Conservation (phyloP, 331 rosid species). For the Arachis monticola region DNA sequence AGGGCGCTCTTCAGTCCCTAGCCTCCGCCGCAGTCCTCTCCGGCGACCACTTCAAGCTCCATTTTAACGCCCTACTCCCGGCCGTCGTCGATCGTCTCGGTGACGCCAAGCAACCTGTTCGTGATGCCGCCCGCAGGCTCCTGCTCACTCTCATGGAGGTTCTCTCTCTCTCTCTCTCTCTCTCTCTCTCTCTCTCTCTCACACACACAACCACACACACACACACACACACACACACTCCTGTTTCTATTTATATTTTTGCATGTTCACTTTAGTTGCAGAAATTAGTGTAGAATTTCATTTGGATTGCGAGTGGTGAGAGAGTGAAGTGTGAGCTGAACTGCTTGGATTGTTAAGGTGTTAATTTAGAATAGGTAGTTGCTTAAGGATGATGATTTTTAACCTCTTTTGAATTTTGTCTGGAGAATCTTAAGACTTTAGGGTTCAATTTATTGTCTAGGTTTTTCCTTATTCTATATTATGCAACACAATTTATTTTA, state of each 20-base stretch:
- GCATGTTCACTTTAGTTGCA: not conserved
- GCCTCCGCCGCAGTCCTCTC: conserved; percentile 98
- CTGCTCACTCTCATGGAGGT: conserved; percentile 98
- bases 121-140: conserved; percentile 92
- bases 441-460: conserved; percentile 2
- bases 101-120: conserved; percentile 92
- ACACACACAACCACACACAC: too few relatives aligned
- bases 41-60: conserved; percentile 93
- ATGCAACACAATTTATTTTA: conserved; percentile 1
- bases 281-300: not conserved
- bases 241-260: not conserved
- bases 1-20: conserved; percentile 92
- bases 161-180: not conserved
- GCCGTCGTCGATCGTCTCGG: conserved; percentile 96
- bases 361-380: not conserved
- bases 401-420: not conserved
- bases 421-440: not conserved
- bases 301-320: not conserved
- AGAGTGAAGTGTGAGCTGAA: not conserved
- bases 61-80: conserved; percentile 95
- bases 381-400: not conserved
- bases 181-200: too few relatives aligned
- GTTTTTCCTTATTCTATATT: not conserved
- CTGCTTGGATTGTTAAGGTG: not conserved
- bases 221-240: too few relatives aligned